These are phyloP conservation scores for Scortechinia acanthostroma DNA, from an alignment of 2,329 filamentous ascomycete genomes.

Conservation along the genomic window DNA sequence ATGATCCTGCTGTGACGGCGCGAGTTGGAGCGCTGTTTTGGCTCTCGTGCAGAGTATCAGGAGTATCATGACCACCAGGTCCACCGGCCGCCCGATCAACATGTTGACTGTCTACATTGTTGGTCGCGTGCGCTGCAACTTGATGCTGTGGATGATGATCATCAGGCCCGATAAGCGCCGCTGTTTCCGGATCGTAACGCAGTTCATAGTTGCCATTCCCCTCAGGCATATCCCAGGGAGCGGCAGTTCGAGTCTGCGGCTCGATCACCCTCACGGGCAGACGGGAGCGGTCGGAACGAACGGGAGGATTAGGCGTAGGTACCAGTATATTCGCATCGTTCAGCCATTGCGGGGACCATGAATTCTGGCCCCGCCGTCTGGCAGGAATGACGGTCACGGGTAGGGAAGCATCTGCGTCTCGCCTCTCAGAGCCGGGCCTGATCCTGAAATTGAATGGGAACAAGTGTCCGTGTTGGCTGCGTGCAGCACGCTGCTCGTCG, in stretches of 20 bases:
- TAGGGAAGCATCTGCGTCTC: constrained; percentile 30
- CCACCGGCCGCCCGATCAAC: no score
- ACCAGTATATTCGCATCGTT: constrained; percentile 10
- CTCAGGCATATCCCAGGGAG: not conserved
- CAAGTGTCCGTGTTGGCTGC: not conserved
- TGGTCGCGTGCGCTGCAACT: constrained; percentile 2
- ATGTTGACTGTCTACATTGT: no score
- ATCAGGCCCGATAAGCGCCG: constrained; percentile 19
- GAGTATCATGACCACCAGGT: no score
- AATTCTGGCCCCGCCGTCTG: constrained; percentile 39
- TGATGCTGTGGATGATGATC: constrained; percentile 5
- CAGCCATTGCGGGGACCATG: constrained; percentile 39
- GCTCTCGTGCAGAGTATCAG: no score
- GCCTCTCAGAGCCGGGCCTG: constrained; percentile 31
- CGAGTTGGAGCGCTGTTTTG: no score
- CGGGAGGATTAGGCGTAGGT: not conserved
- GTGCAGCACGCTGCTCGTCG: not conserved
- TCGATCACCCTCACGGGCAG: not conserved
- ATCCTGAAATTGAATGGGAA: constrained; percentile 6
- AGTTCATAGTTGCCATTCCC: constrained; percentile 12
- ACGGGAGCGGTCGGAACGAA: not conserved
- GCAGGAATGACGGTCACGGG: constrained; percentile 56
- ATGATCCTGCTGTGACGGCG: no score
- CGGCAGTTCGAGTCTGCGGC: not conserved
- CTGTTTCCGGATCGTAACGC: constrained; percentile 25